These are phyloP conservation scores for Dioscorea alata DNA, from an alignment of 106 monocot species.

Conservation along the genomic window DNA sequence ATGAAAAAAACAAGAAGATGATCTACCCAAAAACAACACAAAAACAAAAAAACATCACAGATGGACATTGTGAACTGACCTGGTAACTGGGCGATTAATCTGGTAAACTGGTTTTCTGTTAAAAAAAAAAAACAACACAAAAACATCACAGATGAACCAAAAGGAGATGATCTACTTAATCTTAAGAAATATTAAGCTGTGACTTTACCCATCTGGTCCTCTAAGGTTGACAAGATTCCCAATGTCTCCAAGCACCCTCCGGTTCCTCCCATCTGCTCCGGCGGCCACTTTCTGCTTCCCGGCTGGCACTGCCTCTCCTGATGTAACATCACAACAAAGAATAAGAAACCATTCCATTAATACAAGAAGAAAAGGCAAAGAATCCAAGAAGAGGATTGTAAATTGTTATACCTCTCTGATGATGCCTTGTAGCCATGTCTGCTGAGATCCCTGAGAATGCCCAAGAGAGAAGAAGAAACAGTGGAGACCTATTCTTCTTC, in stretches of 20 bases:
- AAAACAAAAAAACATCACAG: too few species aligned
- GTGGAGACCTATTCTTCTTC: neutral
- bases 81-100: slow-evolving; percentile 21
- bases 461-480: neutral
- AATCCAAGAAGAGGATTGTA: neutral
- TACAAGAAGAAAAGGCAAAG: neutral
- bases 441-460: neutral
- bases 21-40: too few species aligned
- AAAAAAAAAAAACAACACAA: neutral
- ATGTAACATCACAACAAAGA: slow-evolving; percentile 9
- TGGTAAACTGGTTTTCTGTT: slow-evolving; percentile 5
- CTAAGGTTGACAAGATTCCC: slow-evolving; percentile 31
- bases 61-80: neutral
- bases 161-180: neutral
- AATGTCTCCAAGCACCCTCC: slow-evolving; percentile 42
- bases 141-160: neutral
- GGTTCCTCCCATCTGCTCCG: slow-evolving; percentile 16
- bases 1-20: neutral
- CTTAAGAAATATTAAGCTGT: neutral
- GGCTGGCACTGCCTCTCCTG: neutral
- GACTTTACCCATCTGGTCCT: neutral
- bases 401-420: neutral
- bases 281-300: slow-evolving; percentile 28
- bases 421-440: too few species aligned
- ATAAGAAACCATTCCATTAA: neutral